phyloP scores from a whole-genome alignment of 208 protist genomes.

The Jaenimonas drosophilae region DNA sequence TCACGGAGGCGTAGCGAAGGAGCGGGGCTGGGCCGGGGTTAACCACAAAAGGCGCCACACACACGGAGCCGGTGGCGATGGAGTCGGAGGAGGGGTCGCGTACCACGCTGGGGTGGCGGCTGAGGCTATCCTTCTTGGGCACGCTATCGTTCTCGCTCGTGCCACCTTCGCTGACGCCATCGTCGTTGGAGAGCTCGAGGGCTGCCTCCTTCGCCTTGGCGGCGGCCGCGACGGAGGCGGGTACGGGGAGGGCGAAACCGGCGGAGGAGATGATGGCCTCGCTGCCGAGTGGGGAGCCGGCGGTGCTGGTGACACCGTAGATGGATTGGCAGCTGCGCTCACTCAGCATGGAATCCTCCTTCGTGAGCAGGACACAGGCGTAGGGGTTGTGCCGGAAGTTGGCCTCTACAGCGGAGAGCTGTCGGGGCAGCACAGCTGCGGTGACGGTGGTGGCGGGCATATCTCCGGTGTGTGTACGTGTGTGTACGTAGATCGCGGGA shows the following conservation, averaged over 20 bases:
- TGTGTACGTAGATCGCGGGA: no score
- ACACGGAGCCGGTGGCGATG: background rate
- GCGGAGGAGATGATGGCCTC: constrained; percentile 7
- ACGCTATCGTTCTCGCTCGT: constrained; percentile 13
- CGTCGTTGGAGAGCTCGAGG: constrained; percentile 9
- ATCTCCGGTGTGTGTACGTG: no score
- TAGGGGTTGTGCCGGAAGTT: no score
- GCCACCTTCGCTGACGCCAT: constrained; percentile 33
- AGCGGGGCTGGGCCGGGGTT: constrained; percentile 6
- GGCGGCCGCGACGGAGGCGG: constrained; percentile 2
- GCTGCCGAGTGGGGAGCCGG: background rate
- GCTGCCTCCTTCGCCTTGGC: constrained; percentile 2
- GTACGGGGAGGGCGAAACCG: constrained; percentile 6
- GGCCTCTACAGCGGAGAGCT: no score
- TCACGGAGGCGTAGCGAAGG: constrained; percentile 72
- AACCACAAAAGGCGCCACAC: background rate
- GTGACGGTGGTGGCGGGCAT: no score
- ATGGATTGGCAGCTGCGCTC: no score
- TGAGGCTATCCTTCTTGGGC: background rate
- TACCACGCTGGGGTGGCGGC: background rate
- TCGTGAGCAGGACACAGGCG: no score
- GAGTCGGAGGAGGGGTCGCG: background rate
- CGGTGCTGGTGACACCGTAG: background rate
- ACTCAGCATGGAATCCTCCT: no score
- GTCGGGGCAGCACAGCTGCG: no score